Base-by-base conservation (phyloP, 108 stramenopile genomes). In the Stephanodiscus minutulus region DNA sequence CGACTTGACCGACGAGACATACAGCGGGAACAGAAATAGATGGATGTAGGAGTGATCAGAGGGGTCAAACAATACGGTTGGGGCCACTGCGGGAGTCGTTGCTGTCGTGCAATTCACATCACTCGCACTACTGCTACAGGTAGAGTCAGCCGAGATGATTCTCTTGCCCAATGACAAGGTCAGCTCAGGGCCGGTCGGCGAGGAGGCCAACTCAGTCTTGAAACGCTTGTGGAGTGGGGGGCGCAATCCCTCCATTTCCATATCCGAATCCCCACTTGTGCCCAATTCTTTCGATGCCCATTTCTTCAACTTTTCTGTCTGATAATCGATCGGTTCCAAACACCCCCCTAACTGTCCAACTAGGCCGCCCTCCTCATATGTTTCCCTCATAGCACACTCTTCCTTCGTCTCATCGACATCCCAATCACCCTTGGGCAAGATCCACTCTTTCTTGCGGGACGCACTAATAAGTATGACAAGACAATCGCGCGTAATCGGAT, bases 361-460 rank as follows among this genome's bases (percentile, higher is more conserved):
- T 12, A 97, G 82, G 28, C 97, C 97, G 0, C 85, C 93, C 61
- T 97, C 97, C 61, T 97, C 97, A 73, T 82, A 97, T 18, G 92
- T 88, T 72, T 97, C 97, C 3, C 97, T 76, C 27, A 87, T 79
- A 17, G 94, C 97, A 62, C 91, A 88, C 69, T 96, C 92, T 75
- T 88, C 88, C 66, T 87, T 79, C 0, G 86, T 87, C 68, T 97
- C 97, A 64, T 97, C 97, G 25, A 65, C 67, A 68, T 97, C 97
- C 97, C 97, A 97, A 2, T 96, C 97, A 43, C 97, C 97, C 72
- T 97, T 97, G 24, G 97, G 97, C 27, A 97, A 78, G 47, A 96
- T 96, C 97, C 97, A 97, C 61, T 93, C 94, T 10, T 77, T 64
- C 67, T 93, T 94, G 56, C 88, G 76, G 44, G 79, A 80, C 43